These are phyloP conservation scores for Luffa acutangula DNA, from an alignment of 306 rosid genomes.

Conservation along the genomic window DNA sequence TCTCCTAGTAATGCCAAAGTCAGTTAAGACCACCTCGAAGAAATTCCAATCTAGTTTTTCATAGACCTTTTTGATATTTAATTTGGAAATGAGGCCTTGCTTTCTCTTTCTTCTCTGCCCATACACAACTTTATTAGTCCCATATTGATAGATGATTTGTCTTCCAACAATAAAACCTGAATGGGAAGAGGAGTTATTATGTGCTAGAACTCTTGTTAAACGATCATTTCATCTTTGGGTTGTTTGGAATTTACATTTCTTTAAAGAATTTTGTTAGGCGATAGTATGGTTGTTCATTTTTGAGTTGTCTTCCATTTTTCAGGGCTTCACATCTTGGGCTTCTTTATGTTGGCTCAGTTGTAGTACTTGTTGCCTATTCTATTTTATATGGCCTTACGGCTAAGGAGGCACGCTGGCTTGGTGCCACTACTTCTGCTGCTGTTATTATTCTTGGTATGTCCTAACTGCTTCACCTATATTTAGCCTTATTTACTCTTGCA, in stretches of 20 bases:
- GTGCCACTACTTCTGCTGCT: conserved; percentile 90
- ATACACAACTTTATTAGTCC: neutral
- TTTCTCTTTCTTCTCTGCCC: neutral
- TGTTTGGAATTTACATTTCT: neutral
- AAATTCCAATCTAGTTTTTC: neutral
- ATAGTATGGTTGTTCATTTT: neutral
- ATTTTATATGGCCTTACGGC: conserved; percentile 81
- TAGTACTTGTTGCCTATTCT: conserved; percentile 80
- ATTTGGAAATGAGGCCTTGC: neutral
- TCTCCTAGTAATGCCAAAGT: neutral
- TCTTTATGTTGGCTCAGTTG: conserved; percentile 87
- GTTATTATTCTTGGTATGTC: conserved; percentile 84
- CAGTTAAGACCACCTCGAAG: neutral
- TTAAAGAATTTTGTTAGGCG: neutral
- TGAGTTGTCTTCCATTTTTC: conserved; percentile 16
- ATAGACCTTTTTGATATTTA: neutral
- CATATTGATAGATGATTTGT: neutral
- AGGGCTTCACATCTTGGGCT: conserved; percentile 96
- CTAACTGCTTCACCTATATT: conserved; percentile 6
- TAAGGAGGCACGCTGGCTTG: conserved; percentile 85
- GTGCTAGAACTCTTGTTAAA: neutral
- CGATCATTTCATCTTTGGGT: neutral
- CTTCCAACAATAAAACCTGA: neutral
- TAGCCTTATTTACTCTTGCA: conserved; percentile 8
- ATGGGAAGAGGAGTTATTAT: neutral